phyloP scores from a whole-genome alignment of 2,329 filamentous ascomycete genomes.

The Trichoderma hamatum region DNA sequence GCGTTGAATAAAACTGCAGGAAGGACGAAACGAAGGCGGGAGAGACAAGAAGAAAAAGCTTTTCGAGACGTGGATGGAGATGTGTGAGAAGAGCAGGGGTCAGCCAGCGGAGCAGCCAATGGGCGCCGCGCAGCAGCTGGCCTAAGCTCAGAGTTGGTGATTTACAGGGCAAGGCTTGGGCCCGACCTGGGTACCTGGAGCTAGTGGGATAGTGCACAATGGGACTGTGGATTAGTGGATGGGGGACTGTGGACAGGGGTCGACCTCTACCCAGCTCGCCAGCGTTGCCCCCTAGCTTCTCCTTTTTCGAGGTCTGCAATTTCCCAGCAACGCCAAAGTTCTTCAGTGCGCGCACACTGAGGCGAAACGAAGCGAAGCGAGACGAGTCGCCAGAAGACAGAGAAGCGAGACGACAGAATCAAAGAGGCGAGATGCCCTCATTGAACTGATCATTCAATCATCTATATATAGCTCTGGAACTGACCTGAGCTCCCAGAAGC shows the following conservation, averaged over 20 bases:
- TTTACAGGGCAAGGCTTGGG: neutral
- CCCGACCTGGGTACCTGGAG: neutral
- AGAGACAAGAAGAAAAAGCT: constrained; percentile 20
- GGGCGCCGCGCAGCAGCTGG: constrained; percentile 11
- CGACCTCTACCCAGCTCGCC: neutral
- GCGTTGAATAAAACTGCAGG: constrained; percentile 26
- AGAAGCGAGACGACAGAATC: neutral
- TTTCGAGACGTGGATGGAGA: constrained; percentile 24
- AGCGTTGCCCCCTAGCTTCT: constrained; percentile 21
- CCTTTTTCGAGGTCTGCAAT: constrained; percentile 30
- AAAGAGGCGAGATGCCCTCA: neutral
- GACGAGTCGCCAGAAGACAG: neutral
- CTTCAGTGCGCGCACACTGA: neutral
- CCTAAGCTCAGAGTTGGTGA: neutral
- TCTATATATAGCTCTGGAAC: neutral
- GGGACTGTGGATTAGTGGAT: neutral
- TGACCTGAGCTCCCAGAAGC: neutral
- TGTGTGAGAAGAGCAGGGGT: constrained; percentile 23
- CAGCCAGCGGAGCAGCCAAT: constrained; percentile 5
- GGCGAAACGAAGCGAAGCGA: constrained; percentile 12
- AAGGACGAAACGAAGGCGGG: constrained; percentile 10
- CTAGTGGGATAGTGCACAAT: neutral
- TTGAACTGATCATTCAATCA: neutral
- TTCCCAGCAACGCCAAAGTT: constrained; percentile 15
- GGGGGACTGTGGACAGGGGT: neutral